A percentile compares a stretch with the other conserved stretches of the same genome.
phyloP scores from a whole-genome alignment of 257 asterid genomes.

The Misopates orontium region DNA sequence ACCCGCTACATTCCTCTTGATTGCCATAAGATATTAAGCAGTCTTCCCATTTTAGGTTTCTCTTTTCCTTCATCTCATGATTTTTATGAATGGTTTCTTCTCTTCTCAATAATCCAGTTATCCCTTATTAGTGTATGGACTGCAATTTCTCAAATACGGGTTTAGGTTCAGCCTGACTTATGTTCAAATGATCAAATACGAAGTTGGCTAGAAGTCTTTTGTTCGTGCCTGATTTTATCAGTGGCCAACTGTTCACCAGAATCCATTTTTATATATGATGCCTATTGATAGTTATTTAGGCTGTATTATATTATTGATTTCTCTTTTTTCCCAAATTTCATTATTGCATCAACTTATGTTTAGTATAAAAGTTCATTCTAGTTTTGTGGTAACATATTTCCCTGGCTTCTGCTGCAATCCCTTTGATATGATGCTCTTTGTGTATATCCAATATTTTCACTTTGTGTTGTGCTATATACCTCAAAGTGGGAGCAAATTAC shows the following conservation, averaged over 20 bases:
- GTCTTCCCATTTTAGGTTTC: constrained; percentile 8
- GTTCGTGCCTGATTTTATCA: too few relatives aligned
- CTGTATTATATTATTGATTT: too few relatives aligned
- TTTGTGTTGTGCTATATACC: constrained; percentile 7
- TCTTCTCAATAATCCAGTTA: too few relatives aligned
- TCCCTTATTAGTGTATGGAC: too few relatives aligned
- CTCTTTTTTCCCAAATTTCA: background rate
- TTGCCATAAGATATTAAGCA: background rate
- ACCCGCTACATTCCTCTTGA: too few relatives aligned
- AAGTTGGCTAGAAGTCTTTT: too few relatives aligned
- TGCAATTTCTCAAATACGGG: too few relatives aligned
- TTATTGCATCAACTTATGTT: background rate
- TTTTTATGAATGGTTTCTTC: constrained; percentile 2
- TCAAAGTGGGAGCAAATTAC: constrained; percentile 13
- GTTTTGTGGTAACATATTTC: background rate
- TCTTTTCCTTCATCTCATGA: constrained; percentile 2
- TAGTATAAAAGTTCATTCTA: background rate
- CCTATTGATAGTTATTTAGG: background rate
- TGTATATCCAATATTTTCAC: constrained; percentile 9
- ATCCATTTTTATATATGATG: too few relatives aligned
- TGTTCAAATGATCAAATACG: too few relatives aligned
- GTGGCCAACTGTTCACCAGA: background rate
- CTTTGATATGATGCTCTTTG: constrained; percentile 14
- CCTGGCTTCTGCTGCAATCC: constrained; percentile 10
- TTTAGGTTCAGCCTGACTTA: too few relatives aligned